These are phyloP conservation scores for Litchi chinensis DNA, from an alignment of 345 rosid species.

Conservation along the genomic window DNA sequence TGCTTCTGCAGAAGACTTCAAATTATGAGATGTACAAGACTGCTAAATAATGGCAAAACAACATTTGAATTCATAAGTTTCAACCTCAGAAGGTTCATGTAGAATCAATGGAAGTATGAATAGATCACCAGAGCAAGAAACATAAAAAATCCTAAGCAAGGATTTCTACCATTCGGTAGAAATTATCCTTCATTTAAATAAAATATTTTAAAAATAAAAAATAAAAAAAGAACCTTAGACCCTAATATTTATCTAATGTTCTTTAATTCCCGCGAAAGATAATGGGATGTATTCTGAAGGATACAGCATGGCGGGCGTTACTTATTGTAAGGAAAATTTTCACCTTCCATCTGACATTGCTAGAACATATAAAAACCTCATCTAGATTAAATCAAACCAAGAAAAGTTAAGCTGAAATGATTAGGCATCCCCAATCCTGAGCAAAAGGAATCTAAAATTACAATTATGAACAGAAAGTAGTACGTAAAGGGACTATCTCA, in stretches of 20 bases:
- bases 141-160: not conserved
- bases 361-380: not conserved
- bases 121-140: not conserved
- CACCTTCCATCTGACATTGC: not conserved
- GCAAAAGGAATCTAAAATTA: not conserved
- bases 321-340: not conserved
- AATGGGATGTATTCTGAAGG: not conserved
- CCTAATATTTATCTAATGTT: not conserved
- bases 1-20: slow-evolving; percentile 49
- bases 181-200: not conserved
- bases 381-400: not conserved
- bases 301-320: not conserved
- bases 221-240: not conserved
- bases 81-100: not conserved
- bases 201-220: too few relatives aligned
- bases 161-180: not conserved
- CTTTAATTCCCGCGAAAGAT: not conserved
- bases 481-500: slow-evolving; percentile 42
- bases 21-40: slow-evolving; percentile 29
- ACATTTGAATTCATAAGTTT: not conserved
- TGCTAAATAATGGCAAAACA: not conserved
- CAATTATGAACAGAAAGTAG: slow-evolving; percentile 1
- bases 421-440: not conserved
- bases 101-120: not conserved
- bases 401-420: slow-evolving; percentile 1